Evolutionary conservation across 805 yeast genomes (phyloP), one percentile per base, ranked within the genome.

Genomic region (Metschnikowia cerradonensis): DNA sequence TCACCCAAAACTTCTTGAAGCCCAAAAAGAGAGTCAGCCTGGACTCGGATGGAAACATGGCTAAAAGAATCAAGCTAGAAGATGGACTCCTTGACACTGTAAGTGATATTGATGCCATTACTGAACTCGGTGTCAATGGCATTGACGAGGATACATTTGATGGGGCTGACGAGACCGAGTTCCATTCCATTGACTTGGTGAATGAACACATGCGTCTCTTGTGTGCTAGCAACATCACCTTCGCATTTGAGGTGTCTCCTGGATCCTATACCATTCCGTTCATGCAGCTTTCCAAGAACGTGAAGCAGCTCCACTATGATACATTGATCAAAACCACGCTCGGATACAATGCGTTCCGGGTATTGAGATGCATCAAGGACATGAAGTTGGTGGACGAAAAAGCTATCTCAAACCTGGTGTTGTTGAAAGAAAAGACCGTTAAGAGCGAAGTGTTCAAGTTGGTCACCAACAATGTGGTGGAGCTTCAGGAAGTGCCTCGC

Each of bases 401-500:
- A 61, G 75, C 84, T 17, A 79, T 94, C 46, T 81, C 90, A 36
- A 84, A 87, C 47, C 67, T 80, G 14, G 92, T 94, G 1, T 69
- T 94, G 47, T 76, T 94, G 67, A 88, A 82, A 56, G 95, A 90
- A 52, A 81, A 80, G 52, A 86, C 83, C 35, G 87, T 90, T 7
- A 77, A 97, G 50, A 82, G 84, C 37, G 82, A 86, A 41, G 70
- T 90, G 41, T 80, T 86, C 42, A 79, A 80, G 33, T 71, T 94
- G 48, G 78, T 88, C 26, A 80, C 78, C 48, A 76, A 82, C 56
- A 90, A 91, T 54, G 78, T 88, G 17, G 72, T 91, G 17, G 96
- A 92, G 63, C 78, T 91, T 35, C 98, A 92, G 68, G 99, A 94
- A 70, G 86, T 94, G 30, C 97, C 98, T 11, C 81, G 92, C 60